Base-by-base conservation (phyloP, 2,329 filamentous ascomycete species). In the Xylariaceae sp. region DNA sequence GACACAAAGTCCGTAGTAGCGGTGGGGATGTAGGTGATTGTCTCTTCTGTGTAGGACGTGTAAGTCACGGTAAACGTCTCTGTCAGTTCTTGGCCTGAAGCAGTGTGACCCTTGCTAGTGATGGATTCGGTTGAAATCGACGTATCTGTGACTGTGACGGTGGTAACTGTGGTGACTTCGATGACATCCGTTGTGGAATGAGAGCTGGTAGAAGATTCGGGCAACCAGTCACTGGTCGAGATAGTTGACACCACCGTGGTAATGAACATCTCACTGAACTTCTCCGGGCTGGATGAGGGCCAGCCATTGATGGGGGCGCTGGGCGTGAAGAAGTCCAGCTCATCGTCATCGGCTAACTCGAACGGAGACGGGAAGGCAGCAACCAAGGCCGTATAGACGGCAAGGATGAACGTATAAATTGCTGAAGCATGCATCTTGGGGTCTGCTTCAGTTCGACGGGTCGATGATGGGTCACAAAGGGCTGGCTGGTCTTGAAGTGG, bases 91-190 rank as follows among this genome's bases (percentile, higher is more conserved):
- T 58, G 57, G 6, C 52, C 60, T 7, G 60, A 23, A 18, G 9
- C 11, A 10, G 59, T 60, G 17, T 58, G 52, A 13, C 54, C 57
- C 9, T 48, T 50, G 49, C 51, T 57, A 7, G 50, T 55, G 53
- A 60, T 53, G 13, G 60, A 44, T 39, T 35, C 11, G 10, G 60
- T 62, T 34, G 61, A 53, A 1, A 52, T 58, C 55, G 52, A 62
- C 23, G 57, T 62, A 34, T 59, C 60, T 37, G 62, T 64, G 37
- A 64, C 60, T 56, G 57, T 62, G 53, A 62, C 57, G n/a, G 62
- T 64, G 10, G 61, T 64, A 34, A 57, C 60, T 23, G 60, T 55
- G 23, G 62, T 34, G 3, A 63, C 58, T 52, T 55, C 51, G 39
- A 53, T 51, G 8, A 23, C 30, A 44, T 23, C 11, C 11, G 50